A percentile compares a stretch with the other conserved stretches of the same genome.
These are phyloP conservation scores for Xylaria sp. DNA, from an alignment of 2,329 filamentous ascomycete genomes.

Conservation along the genomic window DNA sequence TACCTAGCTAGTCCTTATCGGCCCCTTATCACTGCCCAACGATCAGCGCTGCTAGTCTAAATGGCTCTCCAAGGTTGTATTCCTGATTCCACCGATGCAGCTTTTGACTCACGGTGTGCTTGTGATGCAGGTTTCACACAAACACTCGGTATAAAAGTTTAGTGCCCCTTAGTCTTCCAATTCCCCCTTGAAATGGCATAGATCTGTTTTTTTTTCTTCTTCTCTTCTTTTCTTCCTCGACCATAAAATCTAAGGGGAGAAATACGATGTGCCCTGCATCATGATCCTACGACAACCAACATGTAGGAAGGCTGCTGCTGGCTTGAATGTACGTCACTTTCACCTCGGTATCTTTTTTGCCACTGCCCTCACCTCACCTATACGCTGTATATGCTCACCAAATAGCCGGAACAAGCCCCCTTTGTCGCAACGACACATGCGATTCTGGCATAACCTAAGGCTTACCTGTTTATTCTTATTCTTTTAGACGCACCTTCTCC, in stretches of 20 bases:
- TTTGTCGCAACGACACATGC: neutral
- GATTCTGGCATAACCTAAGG: conserved; percentile 6
- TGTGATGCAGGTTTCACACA: conserved; percentile 19
- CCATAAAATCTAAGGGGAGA: conserved; percentile 3
- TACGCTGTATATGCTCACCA: conserved; percentile 14
- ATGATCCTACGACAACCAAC: conserved; percentile 56
- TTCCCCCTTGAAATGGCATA: conserved; percentile 12
- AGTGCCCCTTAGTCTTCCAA: neutral
- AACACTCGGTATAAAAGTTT: conserved; percentile 27
- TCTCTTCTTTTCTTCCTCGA: conserved; percentile 8
- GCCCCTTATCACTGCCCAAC: conserved; percentile 22
- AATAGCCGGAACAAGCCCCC: conserved; percentile 31
- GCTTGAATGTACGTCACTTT: conserved; percentile 51
- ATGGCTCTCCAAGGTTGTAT: conserved; percentile 21
- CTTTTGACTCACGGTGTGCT: conserved; percentile 30
- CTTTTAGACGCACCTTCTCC: conserved; percentile 43
- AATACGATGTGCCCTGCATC: conserved; percentile 43
- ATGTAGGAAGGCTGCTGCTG: conserved; percentile 54
- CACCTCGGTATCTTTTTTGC: conserved; percentile 14
- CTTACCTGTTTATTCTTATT: conserved; percentile 31
- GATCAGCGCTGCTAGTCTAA: neutral
- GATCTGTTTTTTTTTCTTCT: neutral
- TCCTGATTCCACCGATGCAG: conserved; percentile 24
- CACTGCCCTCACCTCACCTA: neutral
- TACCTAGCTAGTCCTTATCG: conserved; percentile 22